phyloP scores from a whole-genome alignment of 805 yeast genomes.

The Wickerhamiella hasegawae region DNA sequence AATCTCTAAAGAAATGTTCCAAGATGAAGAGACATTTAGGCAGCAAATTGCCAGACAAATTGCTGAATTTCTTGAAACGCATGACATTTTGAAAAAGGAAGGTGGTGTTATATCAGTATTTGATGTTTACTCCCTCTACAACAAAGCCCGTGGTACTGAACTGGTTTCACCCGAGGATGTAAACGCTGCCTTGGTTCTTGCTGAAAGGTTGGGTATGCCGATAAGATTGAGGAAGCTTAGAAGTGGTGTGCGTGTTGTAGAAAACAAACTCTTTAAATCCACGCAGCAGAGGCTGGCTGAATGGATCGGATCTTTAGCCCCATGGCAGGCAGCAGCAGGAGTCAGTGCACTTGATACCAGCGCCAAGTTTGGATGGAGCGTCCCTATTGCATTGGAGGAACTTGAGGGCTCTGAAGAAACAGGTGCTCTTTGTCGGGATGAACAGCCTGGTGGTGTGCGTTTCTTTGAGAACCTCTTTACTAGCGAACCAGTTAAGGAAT shows the following conservation, averaged over 20 bases:
- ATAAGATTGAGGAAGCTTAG: slow-evolving; percentile 28
- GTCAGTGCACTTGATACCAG: slow-evolving; percentile 28
- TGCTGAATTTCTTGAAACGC: slow-evolving; percentile 45
- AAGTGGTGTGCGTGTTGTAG: slow-evolving; percentile 26
- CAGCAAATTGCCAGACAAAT: slow-evolving; percentile 62
- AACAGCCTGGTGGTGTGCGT: slow-evolving; percentile 47
- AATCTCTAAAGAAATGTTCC: slow-evolving; percentile 24
- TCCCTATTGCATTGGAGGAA: slow-evolving; percentile 49
- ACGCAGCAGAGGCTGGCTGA: slow-evolving; percentile 8
- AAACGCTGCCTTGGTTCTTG: slow-evolving; percentile 38
- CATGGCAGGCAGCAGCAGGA: slow-evolving; percentile 18
- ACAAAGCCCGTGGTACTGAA: slow-evolving; percentile 47
- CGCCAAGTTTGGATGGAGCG: slow-evolving; percentile 44
- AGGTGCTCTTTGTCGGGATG: slow-evolving; percentile 50
- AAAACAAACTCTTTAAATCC: slow-evolving; percentile 7
- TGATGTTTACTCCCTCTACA: slow-evolving; percentile 49
- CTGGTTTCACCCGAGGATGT: slow-evolving; percentile 58
- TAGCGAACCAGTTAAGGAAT: too few relatives aligned
- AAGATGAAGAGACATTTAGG: slow-evolving; percentile 21
- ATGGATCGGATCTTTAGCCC: slow-evolving; percentile 12
- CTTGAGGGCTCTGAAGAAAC: slow-evolving; percentile 38
- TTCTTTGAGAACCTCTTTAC: slow-evolving; percentile 35
- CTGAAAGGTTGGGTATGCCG: slow-evolving; percentile 45
- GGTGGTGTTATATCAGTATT: slow-evolving; percentile 47
- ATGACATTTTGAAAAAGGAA: slow-evolving; percentile 30